Evolutionary conservation across 768 basidiomycete species (phyloP), one percentile per base, ranked within the genome.

Genomic region (Leccinum broughii): DNA sequence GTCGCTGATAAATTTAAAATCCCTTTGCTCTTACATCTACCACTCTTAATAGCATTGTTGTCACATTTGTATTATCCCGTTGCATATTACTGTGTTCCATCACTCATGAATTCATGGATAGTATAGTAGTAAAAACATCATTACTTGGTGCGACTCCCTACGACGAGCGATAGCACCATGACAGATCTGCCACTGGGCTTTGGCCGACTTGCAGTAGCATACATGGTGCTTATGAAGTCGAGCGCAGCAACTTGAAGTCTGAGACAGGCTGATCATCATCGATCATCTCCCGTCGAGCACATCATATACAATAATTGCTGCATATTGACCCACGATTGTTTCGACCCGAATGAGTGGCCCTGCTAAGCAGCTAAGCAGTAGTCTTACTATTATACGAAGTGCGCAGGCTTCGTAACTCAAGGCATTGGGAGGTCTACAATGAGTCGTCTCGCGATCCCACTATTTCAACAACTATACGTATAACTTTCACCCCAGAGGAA

Each of bases 21-120:
- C 15, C 63, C 48, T 61, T 58, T 30, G 37, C 37, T 55, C 26
- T 51, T 55, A 13, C 55, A 72, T 72, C 63, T 69, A 67, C 28
- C 37, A 22, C 39, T 49, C 24, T 37, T 28, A 24, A 54, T 37
- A 39, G 62, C 62, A 67, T 64, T 51, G 59, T 57, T 55, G 64
- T 55, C 62, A 46, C 44, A 68, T 62, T 64, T 71, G 70, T 70
- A 72, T 60, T 51, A 70, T 64, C 54, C 30, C 51, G 34, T 28
- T 61, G 58, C 66, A 69, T 69, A 44, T 44, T 44, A 65, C 44
- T 56, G 65, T 71, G 66, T 65, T 53, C 48, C 50, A 52, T 13
- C 56, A 28, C 44, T 20, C 20, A 13, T 22, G 0, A 46, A 46
- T 46, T 22, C 44, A 3, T 13, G 44, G 44, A 46, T 20, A 46